These are phyloP conservation scores for Fusarium redolens DNA, from an alignment of 2,329 filamentous ascomycete species.

Conservation along the genomic window DNA sequence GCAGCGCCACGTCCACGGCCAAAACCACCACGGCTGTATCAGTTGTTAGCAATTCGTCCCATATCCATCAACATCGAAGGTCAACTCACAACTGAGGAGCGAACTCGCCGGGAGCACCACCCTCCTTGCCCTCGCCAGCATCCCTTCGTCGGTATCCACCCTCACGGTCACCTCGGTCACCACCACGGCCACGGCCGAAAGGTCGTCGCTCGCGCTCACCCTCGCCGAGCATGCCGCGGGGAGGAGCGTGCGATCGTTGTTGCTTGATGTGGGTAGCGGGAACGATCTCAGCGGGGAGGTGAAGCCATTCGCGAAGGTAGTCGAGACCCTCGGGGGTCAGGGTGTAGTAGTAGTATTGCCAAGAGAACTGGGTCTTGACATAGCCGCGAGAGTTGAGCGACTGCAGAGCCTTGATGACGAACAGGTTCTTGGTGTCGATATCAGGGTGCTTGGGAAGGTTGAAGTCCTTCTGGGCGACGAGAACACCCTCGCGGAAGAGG, in stretches of 20 bases:
- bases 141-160: slow-evolving; percentile 94
- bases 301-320: slow-evolving; percentile 99
- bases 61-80: slow-evolving; percentile 1
- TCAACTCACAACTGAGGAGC: slow-evolving; percentile 84
- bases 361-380: slow-evolving; percentile 99
- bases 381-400: slow-evolving; percentile 98
- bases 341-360: slow-evolving; percentile 99
- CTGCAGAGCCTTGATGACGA: slow-evolving; percentile 98
- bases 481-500: slow-evolving; percentile 93
- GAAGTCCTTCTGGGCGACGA: slow-evolving; percentile 99
- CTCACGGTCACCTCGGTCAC: slow-evolving; percentile 82
- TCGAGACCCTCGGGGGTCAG: slow-evolving; percentile 99
- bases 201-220: slow-evolving; percentile 83
- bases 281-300: slow-evolving; percentile 99
- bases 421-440: slow-evolving; percentile 99
- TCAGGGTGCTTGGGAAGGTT: slow-evolving; percentile 97
- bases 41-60: slow-evolving; percentile 50
- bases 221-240: slow-evolving; percentile 98
- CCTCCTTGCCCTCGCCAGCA: slow-evolving; percentile 88
- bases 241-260: slow-evolving; percentile 97
- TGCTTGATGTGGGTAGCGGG: slow-evolving; percentile 99
- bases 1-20: slow-evolving; percentile 87
- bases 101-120: slow-evolving; percentile 91
- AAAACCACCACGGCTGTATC: slow-evolving; percentile 80
- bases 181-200: slow-evolving; percentile 82